These are phyloP conservation scores for Arthrobotrys iridis DNA, from an alignment of 2,329 filamentous ascomycete genomes.

Conservation along the genomic window DNA sequence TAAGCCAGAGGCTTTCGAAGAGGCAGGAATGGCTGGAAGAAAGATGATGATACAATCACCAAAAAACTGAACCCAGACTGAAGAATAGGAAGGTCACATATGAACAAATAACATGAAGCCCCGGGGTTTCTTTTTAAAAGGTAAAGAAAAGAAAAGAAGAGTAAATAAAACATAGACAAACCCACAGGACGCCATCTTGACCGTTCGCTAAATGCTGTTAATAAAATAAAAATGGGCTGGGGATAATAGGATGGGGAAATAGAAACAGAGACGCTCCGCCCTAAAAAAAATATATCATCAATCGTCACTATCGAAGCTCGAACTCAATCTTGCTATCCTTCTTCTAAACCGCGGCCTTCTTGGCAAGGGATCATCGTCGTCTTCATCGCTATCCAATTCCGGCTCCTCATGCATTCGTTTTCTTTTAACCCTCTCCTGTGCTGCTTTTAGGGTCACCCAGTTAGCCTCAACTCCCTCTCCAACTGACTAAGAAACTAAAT, in stretches of 20 bases:
- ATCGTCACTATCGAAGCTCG: neutral
- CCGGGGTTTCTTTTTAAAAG: too few species aligned
- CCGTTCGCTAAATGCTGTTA: constrained; percentile 50
- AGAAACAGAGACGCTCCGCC: constrained; percentile 24
- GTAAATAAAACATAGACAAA: constrained; percentile 29
- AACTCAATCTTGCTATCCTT: neutral
- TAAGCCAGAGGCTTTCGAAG: too few species aligned
- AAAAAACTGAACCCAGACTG: constrained; percentile 10
- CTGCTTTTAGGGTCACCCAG: neutral
- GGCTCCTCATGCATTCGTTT: neutral
- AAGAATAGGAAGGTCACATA: neutral
- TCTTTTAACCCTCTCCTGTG: neutral
- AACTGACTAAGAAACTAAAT: neutral
- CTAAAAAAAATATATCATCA: constrained; percentile 23
- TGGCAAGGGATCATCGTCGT: too few species aligned
- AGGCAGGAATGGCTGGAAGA: too few species aligned
- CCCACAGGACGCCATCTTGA: constrained; percentile 32
- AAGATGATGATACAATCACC: too few species aligned
- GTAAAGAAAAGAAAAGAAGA: constrained; percentile 23
- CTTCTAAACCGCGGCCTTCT: neutral
- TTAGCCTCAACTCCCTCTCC: neutral
- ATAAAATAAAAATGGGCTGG: neutral
- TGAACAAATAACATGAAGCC: too few species aligned
- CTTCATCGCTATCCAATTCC: neutral
- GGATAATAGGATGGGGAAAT: constrained; percentile 3